Conservation (phyloP, 495 filamentous ascomycete species). For the Podospora fimiseda region DNA sequence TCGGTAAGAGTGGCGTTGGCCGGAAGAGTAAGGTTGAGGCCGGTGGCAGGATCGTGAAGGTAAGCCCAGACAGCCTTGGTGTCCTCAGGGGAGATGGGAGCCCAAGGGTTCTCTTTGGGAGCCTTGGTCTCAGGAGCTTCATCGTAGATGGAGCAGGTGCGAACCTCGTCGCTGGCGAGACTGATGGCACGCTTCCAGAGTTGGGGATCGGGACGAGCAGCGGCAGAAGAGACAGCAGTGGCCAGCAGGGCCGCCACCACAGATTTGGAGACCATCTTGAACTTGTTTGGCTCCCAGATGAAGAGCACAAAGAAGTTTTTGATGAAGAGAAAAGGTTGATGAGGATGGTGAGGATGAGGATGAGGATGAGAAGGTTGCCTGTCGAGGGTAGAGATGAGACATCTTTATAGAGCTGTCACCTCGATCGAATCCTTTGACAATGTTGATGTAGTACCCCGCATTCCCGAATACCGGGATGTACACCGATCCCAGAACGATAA, state of each 20-base stretch:
- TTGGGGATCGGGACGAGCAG: constrained; percentile 13
- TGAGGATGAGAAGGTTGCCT: background rate
- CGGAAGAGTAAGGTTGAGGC: constrained; percentile 27
- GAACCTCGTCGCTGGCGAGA: background rate
- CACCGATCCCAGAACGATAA: no score
- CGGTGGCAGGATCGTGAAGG: constrained; percentile 22
- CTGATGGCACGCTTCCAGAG: constrained; percentile 10
- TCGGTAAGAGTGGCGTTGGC: constrained; percentile 22
- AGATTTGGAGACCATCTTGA: constrained; percentile 9
- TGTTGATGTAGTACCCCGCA: no score
- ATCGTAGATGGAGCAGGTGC: constrained; percentile 13
- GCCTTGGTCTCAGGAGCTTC: constrained; percentile 16
- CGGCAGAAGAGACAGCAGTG: constrained; percentile 1
- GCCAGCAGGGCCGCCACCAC: constrained; percentile 10
- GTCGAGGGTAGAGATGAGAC: background rate
- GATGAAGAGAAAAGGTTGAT: background rate
- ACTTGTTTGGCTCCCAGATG: background rate
- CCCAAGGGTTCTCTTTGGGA: constrained; percentile 26
- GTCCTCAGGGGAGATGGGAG: constrained; percentile 25
- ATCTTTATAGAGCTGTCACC: background rate
- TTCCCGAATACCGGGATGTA: no score
- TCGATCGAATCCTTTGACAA: no score
- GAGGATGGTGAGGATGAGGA: background rate
- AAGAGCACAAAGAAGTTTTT: background rate
- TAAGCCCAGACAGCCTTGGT: constrained; percentile 25